Conservation (phyloP, 768 basidiomycete genomes). For the Asterophora parasitica region DNA sequence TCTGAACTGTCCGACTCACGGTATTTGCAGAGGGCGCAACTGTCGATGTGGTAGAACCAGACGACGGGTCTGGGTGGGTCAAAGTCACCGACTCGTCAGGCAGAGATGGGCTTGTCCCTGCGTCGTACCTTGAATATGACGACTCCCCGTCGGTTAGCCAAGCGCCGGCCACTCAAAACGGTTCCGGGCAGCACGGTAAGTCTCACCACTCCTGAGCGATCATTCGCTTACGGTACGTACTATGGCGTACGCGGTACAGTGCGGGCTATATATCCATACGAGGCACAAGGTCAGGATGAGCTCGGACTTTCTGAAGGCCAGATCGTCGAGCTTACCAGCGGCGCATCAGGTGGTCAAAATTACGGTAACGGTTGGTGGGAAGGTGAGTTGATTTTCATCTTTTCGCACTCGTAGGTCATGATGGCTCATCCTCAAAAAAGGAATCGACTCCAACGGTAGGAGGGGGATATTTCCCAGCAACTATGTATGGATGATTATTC, state of each 20-base stretch:
- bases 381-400: slow-evolving; percentile 42
- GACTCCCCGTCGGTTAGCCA: slow-evolving; percentile 21
- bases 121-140: slow-evolving; percentile 61
- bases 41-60: slow-evolving; percentile 69
- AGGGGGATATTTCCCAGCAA: slow-evolving; percentile 87
- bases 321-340: slow-evolving; percentile 58
- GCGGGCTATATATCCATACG: slow-evolving; percentile 77
- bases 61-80: slow-evolving; percentile 85
- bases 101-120: slow-evolving; percentile 73
- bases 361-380: slow-evolving; percentile 87
- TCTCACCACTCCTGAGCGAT: slow-evolving; percentile 1
- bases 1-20: slow-evolving; percentile 1
- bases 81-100: slow-evolving; percentile 61
- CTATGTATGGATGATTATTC: slow-evolving; percentile 54
- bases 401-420: slow-evolving; percentile 11
- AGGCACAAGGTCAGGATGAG: slow-evolving; percentile 69
- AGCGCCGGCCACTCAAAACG: slow-evolving; percentile 21
- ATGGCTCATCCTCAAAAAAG: slow-evolving; percentile 33
- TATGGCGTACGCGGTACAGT: slow-evolving; percentile 47
- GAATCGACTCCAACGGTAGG: slow-evolving; percentile 51
- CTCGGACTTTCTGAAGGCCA: slow-evolving; percentile 58
- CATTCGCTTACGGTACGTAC: slow-evolving; percentile 5
- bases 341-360: slow-evolving; percentile 54
- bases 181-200: slow-evolving; percentile 50
- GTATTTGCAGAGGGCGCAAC: slow-evolving; percentile 48